Conservation (phyloP, 345 rosid species). For the Dovyalis caffra region DNA sequence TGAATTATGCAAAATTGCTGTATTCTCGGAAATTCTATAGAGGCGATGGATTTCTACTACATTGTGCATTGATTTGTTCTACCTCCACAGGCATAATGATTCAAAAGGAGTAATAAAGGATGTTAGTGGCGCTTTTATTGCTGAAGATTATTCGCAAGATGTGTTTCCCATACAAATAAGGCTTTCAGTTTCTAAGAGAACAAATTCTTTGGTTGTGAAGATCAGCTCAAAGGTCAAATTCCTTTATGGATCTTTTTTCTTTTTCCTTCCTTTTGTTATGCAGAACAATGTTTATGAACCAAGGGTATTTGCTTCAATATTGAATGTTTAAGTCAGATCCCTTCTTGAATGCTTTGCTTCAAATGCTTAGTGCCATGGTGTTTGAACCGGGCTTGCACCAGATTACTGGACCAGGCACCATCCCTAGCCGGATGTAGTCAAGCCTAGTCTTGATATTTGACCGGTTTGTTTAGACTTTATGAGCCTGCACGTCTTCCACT, state of each 20-base stretch:
- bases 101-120: neutral
- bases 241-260: neutral
- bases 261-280: neutral
- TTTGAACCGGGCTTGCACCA: no score
- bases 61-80: conserved; percentile 2
- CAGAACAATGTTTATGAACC: neutral
- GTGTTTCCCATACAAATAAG: conserved; percentile 21
- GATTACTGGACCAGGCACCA: neutral
- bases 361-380: neutral
- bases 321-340: neutral
- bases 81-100: conserved; percentile 15
- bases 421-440: neutral
- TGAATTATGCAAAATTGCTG: neutral
- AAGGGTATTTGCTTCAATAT: neutral
- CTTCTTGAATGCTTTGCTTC: neutral
- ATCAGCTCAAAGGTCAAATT: conserved; percentile 17
- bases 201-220: conserved; percentile 21
- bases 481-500: neutral
- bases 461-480: neutral
- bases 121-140: neutral
- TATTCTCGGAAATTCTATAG: neutral
- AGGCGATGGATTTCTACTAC: neutral
- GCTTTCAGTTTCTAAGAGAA: conserved; percentile 23
- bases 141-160: conserved; percentile 14
- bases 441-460: neutral